Base-by-base conservation (phyloP, 1,284 basidiomycete genomes). In the Puccinia novopanici region DNA sequence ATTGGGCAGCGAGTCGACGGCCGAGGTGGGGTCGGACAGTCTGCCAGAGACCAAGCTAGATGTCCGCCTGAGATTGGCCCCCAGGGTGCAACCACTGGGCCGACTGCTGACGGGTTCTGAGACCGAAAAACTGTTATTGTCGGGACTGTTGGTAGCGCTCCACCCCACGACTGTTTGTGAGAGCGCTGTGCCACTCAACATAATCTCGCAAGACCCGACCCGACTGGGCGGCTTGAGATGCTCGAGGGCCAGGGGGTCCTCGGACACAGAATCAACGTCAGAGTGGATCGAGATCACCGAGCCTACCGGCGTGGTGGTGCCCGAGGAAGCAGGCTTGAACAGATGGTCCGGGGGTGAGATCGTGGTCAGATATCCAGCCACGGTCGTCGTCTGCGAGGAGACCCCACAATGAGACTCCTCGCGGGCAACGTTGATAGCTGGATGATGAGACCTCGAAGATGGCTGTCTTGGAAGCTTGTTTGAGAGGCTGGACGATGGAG, bases 251-350 rank as follows among this genome's bases (percentile, higher is more conserved):
- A 54, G 54, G 55, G 8, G 75, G n/a, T 24, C 42, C 10, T 68
- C n/a, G 6, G 10, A 15, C 12, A 27, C 27, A 15, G 42, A 5
- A 48, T 50, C 67, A 22, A 12, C 42, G 1, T 68, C 67, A 2
- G 67, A 68, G 48, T 24, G 67, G 48, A 68, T 52, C 42, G 67
- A 68, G n/a, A 52, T 27, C n/a, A 68, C n/a, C 15, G 67, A 68
- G 42, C 67, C 67, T 48, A 27, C 48, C 2, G 67, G 27, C 0
- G 67, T 68, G 42, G 48, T 27, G 1, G 67, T n/a, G 27, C 67
- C 67, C 13, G 67, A 68, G 17, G 42, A 68, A 27, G n/a, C 40
- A 8, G 42, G 40, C 27, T 68, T 45, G 48, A 68, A 68, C 0
- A 68, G 27, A 4, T 19, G 67, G 27, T 34, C 67, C 27, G 42